Evolutionary conservation across 495 filamentous ascomycete species (phyloP).

Genomic region (Lophiostoma macrostomum): DNA sequence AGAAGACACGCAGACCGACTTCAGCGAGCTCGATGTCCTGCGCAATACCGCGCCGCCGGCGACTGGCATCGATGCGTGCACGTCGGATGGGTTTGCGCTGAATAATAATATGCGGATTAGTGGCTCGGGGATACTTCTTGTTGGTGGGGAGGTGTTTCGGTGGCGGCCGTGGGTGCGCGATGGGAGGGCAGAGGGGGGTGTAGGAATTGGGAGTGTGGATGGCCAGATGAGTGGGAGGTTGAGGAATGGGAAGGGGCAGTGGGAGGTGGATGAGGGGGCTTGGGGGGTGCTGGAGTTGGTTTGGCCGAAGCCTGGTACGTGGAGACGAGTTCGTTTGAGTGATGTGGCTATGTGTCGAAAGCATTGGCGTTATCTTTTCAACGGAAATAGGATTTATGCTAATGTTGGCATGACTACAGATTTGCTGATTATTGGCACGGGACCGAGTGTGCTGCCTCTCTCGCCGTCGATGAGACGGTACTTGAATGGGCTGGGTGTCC

Average conservation of each 20-base stretch:
- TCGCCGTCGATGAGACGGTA: constrained; percentile 67
- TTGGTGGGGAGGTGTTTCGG: constrained; percentile 79
- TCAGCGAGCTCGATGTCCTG: constrained; percentile 72
- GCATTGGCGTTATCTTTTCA: no score
- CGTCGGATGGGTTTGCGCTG: constrained; percentile 73
- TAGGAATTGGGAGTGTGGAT: constrained; percentile 35
- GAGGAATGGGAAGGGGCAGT: constrained; percentile 73
- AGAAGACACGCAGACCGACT: constrained; percentile 71
- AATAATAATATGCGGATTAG: constrained; percentile 69
- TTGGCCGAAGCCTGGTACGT: constrained; percentile 88
- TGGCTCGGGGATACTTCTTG: constrained; percentile 67
- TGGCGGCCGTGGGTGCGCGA: constrained; percentile 75
- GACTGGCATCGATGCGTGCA: constrained; percentile 77
- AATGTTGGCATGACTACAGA: no score
- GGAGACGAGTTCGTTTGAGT: no score
- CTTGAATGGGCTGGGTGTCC: constrained; percentile 75
- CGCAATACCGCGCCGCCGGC: constrained; percentile 70
- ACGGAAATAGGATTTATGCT: no score
- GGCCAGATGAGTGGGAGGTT: constrained; percentile 42
- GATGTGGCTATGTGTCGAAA: no score
- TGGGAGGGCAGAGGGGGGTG: constrained; percentile 27
- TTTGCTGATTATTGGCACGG: constrained; percentile 82
- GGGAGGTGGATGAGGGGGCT: constrained; percentile 66
- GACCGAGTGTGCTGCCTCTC: constrained; percentile 68
- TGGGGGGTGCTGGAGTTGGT: constrained; percentile 76